These are phyloP conservation scores for Thymus mandschuricus DNA, from an alignment of 257 asterid genomes.

Conservation along the genomic window DNA sequence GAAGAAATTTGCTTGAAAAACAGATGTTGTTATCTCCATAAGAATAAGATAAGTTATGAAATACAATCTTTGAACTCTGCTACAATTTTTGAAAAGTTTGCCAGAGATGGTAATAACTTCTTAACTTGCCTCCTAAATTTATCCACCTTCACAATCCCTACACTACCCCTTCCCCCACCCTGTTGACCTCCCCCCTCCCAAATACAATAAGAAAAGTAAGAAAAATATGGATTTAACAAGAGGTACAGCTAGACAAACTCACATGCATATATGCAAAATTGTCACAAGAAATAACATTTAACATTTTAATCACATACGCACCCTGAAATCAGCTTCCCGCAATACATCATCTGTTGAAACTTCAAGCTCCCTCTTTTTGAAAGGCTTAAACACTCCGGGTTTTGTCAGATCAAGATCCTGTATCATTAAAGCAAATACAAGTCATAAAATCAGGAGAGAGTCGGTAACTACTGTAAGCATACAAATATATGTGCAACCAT, in stretches of 20 bases:
- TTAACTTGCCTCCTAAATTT: neutral
- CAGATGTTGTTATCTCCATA: neutral
- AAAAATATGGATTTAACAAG: neutral
- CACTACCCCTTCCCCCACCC: no score
- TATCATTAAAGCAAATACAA: slow-evolving; percentile 25
- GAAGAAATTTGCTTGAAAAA: neutral
- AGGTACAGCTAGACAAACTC: slow-evolving; percentile 10
- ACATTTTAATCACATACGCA: slow-evolving; percentile 32
- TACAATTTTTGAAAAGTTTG: neutral
- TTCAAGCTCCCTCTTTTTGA: slow-evolving; percentile 63
- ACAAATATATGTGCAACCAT: neutral
- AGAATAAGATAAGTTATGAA: neutral
- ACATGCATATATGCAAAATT: slow-evolving; percentile 5
- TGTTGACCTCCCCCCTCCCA: neutral
- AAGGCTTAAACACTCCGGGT: slow-evolving; percentile 68
- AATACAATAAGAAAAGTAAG: neutral
- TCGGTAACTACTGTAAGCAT: neutral
- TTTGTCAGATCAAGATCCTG: slow-evolving; percentile 88
- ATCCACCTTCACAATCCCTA: no score
- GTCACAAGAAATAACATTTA: slow-evolving; percentile 7
- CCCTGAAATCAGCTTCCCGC: slow-evolving; percentile 96
- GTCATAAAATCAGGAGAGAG: slow-evolving; percentile 17
- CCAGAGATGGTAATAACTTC: no score
- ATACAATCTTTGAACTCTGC: neutral
- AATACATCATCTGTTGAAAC: slow-evolving; percentile 83